Base-by-base conservation (phyloP, 768 basidiomycete genomes). In the Coprinopsis strossmayeri region DNA sequence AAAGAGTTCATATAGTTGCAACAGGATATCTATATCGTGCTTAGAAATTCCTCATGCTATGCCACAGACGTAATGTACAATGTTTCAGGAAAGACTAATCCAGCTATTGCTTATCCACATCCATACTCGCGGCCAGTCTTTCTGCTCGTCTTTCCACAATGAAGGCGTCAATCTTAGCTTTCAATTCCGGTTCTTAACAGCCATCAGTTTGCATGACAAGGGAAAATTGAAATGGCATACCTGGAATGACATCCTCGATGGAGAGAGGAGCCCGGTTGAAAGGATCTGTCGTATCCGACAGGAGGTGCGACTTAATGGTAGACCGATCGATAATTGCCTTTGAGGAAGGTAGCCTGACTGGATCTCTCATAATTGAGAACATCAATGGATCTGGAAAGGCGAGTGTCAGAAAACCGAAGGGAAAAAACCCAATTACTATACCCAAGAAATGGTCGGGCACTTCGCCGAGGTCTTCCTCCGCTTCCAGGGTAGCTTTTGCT, bases 391-490 rank as follows among this genome's bases (percentile, higher is more conserved):
- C 92, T 94, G 17, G 39, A 35, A 26, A 7, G 10, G 24, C 28
- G 28, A 23, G 39, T 21, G 49, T 52, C 47, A 37, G 51, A 38
- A 30, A 2, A 56, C 50, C 38, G 32, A 56, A 38, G 34, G 44
- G 10, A 28, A 50, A 27, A 44, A 10, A 53, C 82, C 44, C 57
- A 92, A n/a, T n/a, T n/a, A n/a, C n/a, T n/a, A n/a, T n/a, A n/a
- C 93, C 94, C 43, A 93, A 64, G 74, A 87, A 98, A 62, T 99
- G 95, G 35, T 99, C 96, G 0, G 96, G 96, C 44, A 94, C 67
- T 17, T 98, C 96, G 25, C 88, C 92, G 24, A 92, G 68, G 59
- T 94, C 92, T 18, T 96, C 89, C 59, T 96, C 93, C 28, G 85
- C 92, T 57, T 89, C 84, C 50, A 97, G 73, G 9, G 70, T 73